Evolutionary conservation across 2,329 filamentous ascomycete species (phyloP).

Genomic region (Aspergillus udagawae): DNA sequence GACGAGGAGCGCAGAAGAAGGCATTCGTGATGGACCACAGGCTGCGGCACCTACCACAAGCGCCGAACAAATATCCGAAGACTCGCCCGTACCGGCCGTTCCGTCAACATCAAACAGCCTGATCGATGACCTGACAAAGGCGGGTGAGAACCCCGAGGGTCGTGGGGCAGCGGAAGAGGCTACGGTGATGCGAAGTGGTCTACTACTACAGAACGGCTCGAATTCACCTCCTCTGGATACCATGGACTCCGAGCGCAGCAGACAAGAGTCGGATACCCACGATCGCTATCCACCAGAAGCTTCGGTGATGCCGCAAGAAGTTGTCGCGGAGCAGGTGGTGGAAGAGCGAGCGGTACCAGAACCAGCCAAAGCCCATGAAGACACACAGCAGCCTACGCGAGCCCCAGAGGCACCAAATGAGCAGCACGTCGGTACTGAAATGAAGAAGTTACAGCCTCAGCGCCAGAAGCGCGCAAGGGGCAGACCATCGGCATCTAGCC

Average conservation of each 20-base stretch:
- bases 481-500: conserved; percentile 5
- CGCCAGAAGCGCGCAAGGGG: conserved; percentile 5
- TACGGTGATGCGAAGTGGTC: neutral
- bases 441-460: neutral
- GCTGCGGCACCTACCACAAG: neutral
- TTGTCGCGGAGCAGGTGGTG: neutral
- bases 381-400: neutral
- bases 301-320: neutral
- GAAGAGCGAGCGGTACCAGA: neutral
- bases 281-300: neutral
- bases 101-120: neutral
- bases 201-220: neutral
- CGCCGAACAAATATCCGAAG: neutral
- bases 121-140: neutral
- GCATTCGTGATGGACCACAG: neutral
- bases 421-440: neutral
- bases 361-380: neutral
- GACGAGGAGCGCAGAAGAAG: neutral
- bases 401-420: neutral
- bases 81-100: neutral
- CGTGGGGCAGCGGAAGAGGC: neutral
- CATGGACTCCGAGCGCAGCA: conserved; percentile 6
- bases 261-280: conserved; percentile 1
- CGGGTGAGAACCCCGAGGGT: neutral
- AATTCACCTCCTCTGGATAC: neutral